Percentiles rank a stretch among this genome's conserved stretches.
Conservation (phyloP, 139 green algal species). For the Protoeuglena noctilucae region DNA sequence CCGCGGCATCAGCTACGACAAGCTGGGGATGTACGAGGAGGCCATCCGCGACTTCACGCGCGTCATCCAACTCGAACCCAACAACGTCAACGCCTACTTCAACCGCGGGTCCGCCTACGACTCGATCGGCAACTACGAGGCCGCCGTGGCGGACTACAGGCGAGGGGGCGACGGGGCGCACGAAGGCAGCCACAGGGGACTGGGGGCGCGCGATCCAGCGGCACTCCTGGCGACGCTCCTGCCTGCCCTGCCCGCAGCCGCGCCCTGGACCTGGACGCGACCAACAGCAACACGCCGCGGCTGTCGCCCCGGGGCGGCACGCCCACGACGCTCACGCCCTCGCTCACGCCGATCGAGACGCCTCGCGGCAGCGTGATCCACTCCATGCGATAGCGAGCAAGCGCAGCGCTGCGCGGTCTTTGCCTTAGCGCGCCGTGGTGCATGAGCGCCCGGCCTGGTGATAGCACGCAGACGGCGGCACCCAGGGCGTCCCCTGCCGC, state of each 20-base stretch:
- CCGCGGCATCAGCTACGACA: slow-evolving; percentile 43
- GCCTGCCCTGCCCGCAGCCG: too few species aligned
- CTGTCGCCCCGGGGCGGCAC: not conserved
- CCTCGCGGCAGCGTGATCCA: too few species aligned
- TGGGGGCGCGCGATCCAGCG: too few species aligned
- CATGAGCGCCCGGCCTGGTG: too few species aligned
- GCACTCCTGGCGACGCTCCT: too few species aligned
- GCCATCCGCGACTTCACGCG: slow-evolving; percentile 36
- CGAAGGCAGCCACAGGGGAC: too few species aligned
- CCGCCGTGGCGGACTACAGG: slow-evolving; percentile 30
- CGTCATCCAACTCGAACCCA: slow-evolving; percentile 29
- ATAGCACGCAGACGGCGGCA: too few species aligned
- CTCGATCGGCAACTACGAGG: slow-evolving; percentile 23
- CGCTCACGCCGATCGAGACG: not conserved
- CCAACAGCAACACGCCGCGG: not conserved
- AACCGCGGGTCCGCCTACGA: slow-evolving; percentile 33
- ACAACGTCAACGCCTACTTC: slow-evolving; percentile 37
- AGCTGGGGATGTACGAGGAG: slow-evolving; percentile 25
- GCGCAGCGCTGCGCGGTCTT: too few species aligned
- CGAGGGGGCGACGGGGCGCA: too few species aligned
- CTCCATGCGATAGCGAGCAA: too few species aligned
- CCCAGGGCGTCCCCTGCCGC: too few species aligned
- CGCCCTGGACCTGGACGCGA: not conserved
- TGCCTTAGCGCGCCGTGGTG: too few species aligned
- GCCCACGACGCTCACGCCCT: not conserved